Base-by-base conservation (phyloP, 2,329 filamentous ascomycete species). In the Botryotinia narcissicola region DNA sequence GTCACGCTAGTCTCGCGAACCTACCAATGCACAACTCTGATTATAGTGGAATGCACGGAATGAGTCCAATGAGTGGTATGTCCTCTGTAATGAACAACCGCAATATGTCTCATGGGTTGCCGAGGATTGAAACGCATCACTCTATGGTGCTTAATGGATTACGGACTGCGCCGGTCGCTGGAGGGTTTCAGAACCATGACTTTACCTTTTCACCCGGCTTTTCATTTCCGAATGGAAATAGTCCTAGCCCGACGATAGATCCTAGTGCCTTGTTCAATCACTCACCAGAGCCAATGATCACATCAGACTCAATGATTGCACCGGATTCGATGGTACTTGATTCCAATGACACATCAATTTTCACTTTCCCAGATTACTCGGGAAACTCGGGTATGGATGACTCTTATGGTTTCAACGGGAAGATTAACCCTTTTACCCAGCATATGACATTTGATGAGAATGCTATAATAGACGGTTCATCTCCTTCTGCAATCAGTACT, bases 401-500 rank as follows among this genome's bases (percentile, higher is more conserved):
- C 77, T 88, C 86, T 77, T 93, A 96, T 81, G 92, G 94, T 78
- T 98, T 94, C 94, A 89, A 90, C 83, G 60, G 60, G 25, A 91
- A 91, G 74, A 92, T 92, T 35, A 25, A 69, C 22, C 40, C 51
- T 22, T 93, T 96, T 76, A 89, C 91, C 79, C 89, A 92, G 63
- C 37, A 37, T 18, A 89, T 95, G 86, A 88, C 88, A 12, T 90
- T 94, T 81, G 87, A 87, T 79, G 94, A 97, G 78, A 92, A 91
- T 77, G 94, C 93, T 42, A 89, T 98, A 71, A 89, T 98, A 71
- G 95, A 97, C 79, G 94, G 93, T 74, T 98, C 96, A 18, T 98
- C 96, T 22, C 96, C 96, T 25, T 98, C 96, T 14, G 94, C 94
- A 64, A 95, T 98, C 82, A 98, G 95, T 84, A 97, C 93, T 61